Percentiles rank a stretch among this genome's conserved stretches.
Evolutionary conservation across 2,329 filamentous ascomycete genomes (phyloP).

Genomic region (Talaromyces sp.): DNA sequence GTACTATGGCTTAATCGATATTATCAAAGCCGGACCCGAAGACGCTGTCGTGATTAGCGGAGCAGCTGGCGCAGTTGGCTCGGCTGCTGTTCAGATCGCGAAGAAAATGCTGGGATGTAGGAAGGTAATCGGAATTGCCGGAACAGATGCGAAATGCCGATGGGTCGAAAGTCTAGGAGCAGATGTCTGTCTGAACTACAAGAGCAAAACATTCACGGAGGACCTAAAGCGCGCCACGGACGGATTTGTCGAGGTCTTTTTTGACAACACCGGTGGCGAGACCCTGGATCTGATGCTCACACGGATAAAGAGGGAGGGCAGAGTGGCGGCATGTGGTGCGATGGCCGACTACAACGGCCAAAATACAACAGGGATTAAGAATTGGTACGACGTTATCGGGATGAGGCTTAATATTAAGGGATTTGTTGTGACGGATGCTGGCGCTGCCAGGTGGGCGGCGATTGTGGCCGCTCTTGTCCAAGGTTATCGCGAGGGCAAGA

Average conservation of each 20-base stretch:
- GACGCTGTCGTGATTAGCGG: constrained; percentile 44
- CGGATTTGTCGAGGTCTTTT: constrained; percentile 49
- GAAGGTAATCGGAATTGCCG: constrained; percentile 49
- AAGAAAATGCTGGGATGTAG: constrained; percentile 36
- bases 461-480: not conserved
- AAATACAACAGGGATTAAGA: not conserved
- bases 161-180: constrained; percentile 51
- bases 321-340: constrained; percentile 1
- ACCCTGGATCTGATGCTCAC: constrained; percentile 2
- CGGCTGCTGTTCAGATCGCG: constrained; percentile 50
- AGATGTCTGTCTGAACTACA: constrained; percentile 54
- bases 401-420: not conserved
- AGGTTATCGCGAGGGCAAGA: not conserved
- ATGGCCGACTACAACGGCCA: not conserved
- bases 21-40: constrained; percentile 32
- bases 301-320: not conserved
- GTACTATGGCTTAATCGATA: constrained; percentile 41
- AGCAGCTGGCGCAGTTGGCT: constrained; percentile 46
- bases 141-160: constrained; percentile 48
- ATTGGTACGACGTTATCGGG: constrained; percentile 5
- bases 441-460: not conserved
- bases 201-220: constrained; percentile 41
- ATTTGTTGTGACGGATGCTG: not conserved
- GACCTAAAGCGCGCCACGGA: constrained; percentile 45
- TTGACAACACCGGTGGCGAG: constrained; percentile 21